phyloP scores from a whole-genome alignment of 805 yeast species.

The Saccharomyces mikatae region DNA sequence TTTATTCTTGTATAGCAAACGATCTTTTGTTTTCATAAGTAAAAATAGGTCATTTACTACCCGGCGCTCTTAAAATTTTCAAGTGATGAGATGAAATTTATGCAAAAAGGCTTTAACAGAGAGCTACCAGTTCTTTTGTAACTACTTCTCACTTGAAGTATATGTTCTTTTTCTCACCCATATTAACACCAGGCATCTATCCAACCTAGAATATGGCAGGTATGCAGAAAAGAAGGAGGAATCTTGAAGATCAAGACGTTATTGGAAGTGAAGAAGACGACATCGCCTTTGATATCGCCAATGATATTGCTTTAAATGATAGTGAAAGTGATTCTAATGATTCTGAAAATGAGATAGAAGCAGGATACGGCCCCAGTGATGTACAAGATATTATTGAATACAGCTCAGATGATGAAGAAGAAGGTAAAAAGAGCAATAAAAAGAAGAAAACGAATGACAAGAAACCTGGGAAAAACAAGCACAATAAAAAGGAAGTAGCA shows the following conservation, averaged over 20 bases:
- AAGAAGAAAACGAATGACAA: conserved; percentile 18
- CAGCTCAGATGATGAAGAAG: conserved; percentile 31
- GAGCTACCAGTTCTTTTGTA: not conserved
- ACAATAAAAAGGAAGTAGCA: conserved; percentile 4
- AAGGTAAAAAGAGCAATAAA: conserved; percentile 48
- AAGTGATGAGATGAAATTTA: not conserved
- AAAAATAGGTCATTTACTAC: not conserved
- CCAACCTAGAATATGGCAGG: conserved; percentile 2
- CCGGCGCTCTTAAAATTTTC: not conserved
- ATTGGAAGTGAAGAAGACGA: conserved; percentile 39
- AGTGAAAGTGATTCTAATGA: conserved; percentile 34
- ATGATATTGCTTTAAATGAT: conserved; percentile 42
- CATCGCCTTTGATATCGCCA: conserved; percentile 49
- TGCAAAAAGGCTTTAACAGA: not conserved
- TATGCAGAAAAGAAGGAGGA: conserved; percentile 7
- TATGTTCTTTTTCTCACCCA: not conserved
- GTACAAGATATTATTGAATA: conserved; percentile 24
- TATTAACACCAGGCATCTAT: not conserved
- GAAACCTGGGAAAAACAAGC: conserved; percentile 7
- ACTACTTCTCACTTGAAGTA: not conserved
- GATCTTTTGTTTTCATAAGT: not conserved
- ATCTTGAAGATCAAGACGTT: conserved; percentile 2
- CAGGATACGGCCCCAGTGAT: conserved; percentile 15
- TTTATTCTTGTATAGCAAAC: not conserved
- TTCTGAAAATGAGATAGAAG: conserved; percentile 18